Evolutionary conservation across 2,329 filamentous ascomycete species (phyloP), one percentile per base, ranked within the genome.

Genomic region (Mycogone perniciosa): DNA sequence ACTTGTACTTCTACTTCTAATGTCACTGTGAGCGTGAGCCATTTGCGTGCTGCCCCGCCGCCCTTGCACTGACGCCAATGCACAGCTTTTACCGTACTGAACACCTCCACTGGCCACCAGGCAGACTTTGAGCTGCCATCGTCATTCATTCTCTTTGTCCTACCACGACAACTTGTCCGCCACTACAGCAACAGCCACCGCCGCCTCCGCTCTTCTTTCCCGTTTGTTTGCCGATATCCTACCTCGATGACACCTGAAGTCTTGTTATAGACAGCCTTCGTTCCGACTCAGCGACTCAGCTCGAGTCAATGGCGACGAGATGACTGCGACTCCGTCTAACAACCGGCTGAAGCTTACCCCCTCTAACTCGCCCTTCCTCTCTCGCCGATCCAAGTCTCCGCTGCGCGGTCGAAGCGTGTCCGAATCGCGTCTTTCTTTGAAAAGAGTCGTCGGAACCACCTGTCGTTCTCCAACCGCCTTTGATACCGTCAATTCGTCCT

Each of bases 401-500:
- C 65, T 75, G 54, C 78, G 80, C 44, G 70, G 71, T 42, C 75
- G 76, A 47, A 52, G 65, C 42, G 58, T 66, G 9, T 71, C 73
- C 53, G 79, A 84, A 52, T 75, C 80, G 26, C 78, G 79, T 38
- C 76, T 96, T 41, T 85, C 85, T 37, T 75, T 96, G 55, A 85
- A 85, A 66, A 84, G 89, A 56, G 89, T 97, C 51, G 87, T 97
- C 62, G 93, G 93, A 43, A 95, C 91, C 27, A 97, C 92, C 6
- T 92, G 89, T 56, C 81, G 76, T 58, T 88, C 87, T 4, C 85
- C 89, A 38, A 91, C 87, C 64, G 89, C 88, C 56, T 95, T 99
- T 68, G 90, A 95, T 65, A 84, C 81, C 56, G 82, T 92, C 54
- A 75, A 85, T 38, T 81, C 84, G 9, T 85, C 79, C 46, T 96